phyloP scores from a whole-genome alignment of 495 filamentous ascomycete species.

The Astrothelium macrocarpum region DNA sequence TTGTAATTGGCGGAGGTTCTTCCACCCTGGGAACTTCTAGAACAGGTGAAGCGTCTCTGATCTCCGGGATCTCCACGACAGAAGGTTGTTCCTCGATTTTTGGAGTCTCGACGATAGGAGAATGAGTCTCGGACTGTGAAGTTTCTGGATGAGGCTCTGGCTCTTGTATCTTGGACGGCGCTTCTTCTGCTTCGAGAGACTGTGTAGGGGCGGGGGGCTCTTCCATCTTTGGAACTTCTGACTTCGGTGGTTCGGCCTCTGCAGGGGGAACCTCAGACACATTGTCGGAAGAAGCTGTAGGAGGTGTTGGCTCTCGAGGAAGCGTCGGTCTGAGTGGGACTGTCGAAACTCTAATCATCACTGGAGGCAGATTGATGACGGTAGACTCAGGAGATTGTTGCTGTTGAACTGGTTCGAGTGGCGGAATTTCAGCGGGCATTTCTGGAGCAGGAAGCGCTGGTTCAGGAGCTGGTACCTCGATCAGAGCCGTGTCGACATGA shows the following conservation, averaged over 20 bases:
- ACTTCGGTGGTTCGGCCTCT: background rate
- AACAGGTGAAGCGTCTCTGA: background rate
- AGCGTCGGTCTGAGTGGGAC: background rate
- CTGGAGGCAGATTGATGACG: background rate
- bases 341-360: background rate
- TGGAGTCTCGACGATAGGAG: background rate
- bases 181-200: background rate
- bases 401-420: background rate
- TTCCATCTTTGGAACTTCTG: background rate
- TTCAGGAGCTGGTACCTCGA: background rate
- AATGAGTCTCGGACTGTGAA: background rate
- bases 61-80: background rate
- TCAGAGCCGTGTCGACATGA: too few relatives aligned
- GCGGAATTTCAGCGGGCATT: background rate
- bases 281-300: background rate
- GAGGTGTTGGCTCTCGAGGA: background rate
- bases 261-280: too few relatives aligned
- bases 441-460: background rate
- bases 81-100: background rate
- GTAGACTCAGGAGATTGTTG: background rate
- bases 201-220: background rate
- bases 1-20: background rate
- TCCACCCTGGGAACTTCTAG: background rate
- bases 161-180: background rate
- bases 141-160: background rate